Conservation (phyloP, 2,329 filamentous ascomycete genomes). For the Aspergillus luchuensis region DNA sequence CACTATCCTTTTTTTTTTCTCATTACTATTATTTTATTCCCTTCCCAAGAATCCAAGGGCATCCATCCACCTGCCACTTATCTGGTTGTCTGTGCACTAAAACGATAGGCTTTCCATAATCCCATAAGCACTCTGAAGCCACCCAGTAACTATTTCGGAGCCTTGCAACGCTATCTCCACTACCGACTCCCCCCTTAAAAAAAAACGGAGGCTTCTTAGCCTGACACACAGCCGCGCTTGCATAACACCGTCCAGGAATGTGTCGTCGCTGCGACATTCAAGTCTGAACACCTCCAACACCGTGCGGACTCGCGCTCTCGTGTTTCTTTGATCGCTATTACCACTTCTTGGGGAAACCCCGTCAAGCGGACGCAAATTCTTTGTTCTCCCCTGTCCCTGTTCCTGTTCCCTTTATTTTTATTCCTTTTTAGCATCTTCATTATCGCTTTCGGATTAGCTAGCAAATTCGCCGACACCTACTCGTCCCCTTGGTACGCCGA, state of each 20-base stretch:
- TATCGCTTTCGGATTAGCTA: background rate
- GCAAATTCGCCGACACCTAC: conserved; percentile 2
- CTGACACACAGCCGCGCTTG: conserved; percentile 33
- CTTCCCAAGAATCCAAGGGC: background rate
- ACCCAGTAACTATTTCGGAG: conserved; percentile 22
- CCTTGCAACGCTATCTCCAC: conserved; percentile 27
- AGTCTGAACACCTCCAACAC: conserved; percentile 24
- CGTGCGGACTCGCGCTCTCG: conserved; percentile 22
- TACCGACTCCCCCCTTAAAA: conserved; percentile 26
- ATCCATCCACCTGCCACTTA: background rate
- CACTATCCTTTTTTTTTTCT: background rate
- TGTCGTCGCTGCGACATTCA: conserved; percentile 24
- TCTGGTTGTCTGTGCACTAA: conserved; percentile 14
- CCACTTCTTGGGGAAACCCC: conserved; percentile 10
- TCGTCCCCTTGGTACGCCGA: conserved; percentile 14
- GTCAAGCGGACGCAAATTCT: background rate
- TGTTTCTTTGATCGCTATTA: conserved; percentile 11
- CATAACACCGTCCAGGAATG: conserved; percentile 31
- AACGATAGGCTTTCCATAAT: conserved; percentile 19
- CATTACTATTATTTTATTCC: background rate
- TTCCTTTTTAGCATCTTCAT: background rate
- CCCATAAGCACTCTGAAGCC: conserved; percentile 18
- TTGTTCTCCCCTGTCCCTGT: conserved; percentile 8
- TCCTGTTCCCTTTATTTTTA: conserved; percentile 6
- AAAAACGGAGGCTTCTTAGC: conserved; percentile 26